A percentile compares a stretch with the other conserved stretches of the same genome.
These are phyloP conservation scores for Ustilago vetiveriae DNA, from an alignment of 1,284 basidiomycete species.

Conservation along the genomic window DNA sequence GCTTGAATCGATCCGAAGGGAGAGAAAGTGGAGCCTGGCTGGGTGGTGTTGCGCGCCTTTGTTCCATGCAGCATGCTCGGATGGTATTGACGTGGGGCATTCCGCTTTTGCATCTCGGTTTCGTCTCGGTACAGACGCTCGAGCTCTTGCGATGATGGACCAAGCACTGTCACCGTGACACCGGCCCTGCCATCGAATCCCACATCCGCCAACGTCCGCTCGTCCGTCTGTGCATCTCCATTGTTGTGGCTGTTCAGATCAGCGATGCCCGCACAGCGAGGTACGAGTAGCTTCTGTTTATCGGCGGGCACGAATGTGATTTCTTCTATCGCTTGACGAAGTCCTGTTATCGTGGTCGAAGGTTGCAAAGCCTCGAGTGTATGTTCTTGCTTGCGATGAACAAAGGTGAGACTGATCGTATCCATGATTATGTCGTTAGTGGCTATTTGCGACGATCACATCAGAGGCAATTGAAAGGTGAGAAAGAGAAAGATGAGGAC, in stretches of 20 bases:
- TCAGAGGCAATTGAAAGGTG: too few species aligned
- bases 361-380: slow-evolving; percentile 2
- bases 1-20: slow-evolving; percentile 46
- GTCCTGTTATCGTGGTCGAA: slow-evolving; percentile 14
- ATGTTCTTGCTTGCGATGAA: slow-evolving; percentile 33
- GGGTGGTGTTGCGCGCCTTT: slow-evolving; percentile 39
- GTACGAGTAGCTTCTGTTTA: slow-evolving; percentile 52
- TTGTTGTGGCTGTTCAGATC: slow-evolving; percentile 23
- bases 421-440: slow-evolving; percentile 4
- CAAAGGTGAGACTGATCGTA: slow-evolving; percentile 13
- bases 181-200: slow-evolving; percentile 13
- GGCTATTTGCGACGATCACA: too few species aligned
- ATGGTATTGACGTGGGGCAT: slow-evolving; percentile 52
- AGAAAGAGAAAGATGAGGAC: too few species aligned
- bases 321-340: slow-evolving; percentile 34
- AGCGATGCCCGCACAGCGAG: slow-evolving; percentile 26
- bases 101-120: slow-evolving; percentile 34
- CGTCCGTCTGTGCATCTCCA: slow-evolving; percentile 3
- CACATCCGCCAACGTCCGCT: slow-evolving; percentile 19
- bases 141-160: slow-evolving; percentile 43
- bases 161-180: slow-evolving; percentile 45
- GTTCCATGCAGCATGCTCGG: slow-evolving; percentile 55
- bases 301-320: slow-evolving; percentile 36
- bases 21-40: slow-evolving; percentile 8
- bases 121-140: slow-evolving; percentile 27